Base-by-base conservation (phyloP, 1,284 basidiomycete genomes). In the Cystobasidium slooffiae region DNA sequence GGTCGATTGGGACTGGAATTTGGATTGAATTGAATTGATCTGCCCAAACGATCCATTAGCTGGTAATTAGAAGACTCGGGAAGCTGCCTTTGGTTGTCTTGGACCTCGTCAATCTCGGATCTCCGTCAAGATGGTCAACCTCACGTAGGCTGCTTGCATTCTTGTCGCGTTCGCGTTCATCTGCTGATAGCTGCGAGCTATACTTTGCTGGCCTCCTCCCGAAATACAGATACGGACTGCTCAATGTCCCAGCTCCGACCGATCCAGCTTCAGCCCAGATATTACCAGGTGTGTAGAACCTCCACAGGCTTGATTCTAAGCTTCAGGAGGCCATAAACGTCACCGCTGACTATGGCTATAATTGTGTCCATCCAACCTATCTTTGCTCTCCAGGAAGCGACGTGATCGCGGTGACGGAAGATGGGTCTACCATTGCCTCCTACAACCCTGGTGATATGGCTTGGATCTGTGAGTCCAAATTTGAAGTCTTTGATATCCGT, bases 331-430 rank as follows among this genome's bases (percentile, higher is more conserved):
- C n/a, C 46, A 12, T 49, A 6, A 3, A 6, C 6, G 56, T 18
- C 43, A 41, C 20, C 20, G 24, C 43, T 49, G 20, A 8, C 43
- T 47, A 49, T 31, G 6, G 44, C 16, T 39, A 31, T 39, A 5
- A 31, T 31, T 31, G 31, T 31, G 31, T 31, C 31, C 31, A 31
- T 31, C 31, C 31, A 31, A 31, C 31, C 31, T 31, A 31, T 31
- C 31, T 31, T 31, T 31, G 31, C 12, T 43, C 37, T 55, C 49
- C 75, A 59, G 79, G 79, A 10, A 79, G 77, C 16, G 78, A 80
- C 56, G 62, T 80, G 52, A 79, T 80, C 24, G 77, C 75, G 1
- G 77, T 76, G 3, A n/a, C 68, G 6, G 47, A 70, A 24, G 78
- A 73, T 31, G 78, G 79, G 0, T 55, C 65, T 24, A 74, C 77